Base-by-base conservation (phyloP, 148 eudicot genomes). In the Fagopyrum esculentum region DNA sequence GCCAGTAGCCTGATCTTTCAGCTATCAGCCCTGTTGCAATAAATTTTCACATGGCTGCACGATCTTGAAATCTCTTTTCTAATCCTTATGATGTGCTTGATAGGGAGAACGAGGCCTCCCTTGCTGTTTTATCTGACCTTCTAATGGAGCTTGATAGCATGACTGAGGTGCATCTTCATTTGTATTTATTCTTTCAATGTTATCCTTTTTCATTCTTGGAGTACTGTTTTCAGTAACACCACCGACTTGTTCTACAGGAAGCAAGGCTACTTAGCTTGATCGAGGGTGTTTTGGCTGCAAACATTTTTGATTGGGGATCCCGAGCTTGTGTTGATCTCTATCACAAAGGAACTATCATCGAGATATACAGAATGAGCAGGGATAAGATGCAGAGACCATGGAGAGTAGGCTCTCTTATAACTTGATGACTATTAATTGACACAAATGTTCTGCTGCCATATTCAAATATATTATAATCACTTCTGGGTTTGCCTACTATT, bases 241-340 rank as follows among this genome's bases (percentile, higher is more conserved):
- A 7, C 46, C 4, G 10, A 4, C 49, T 79, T 75, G 19, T 50
- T 54, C 43, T 84, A 45, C 80, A 95, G 99, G 99, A 92, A 51
- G 81, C 83, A 77, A 89, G 97, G 78, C 75, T 90, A 79, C 92
- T 89, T 79, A 85, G 87, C 44, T 84, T 95, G 80, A 90, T 95
- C 50, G 99, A 95, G 84, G 99, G 99, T 12, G 99, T 95, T 69
- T 92, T 95, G 68, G 99, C 97, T 80, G 99, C 99, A 57, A 95
- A 95, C 85, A 95, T 95, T 50, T 95, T 95, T 84, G 97, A 95
- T 72, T 95, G 99, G 99, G 99, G 99, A 73, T 92, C 99, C 35
- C 97, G 97, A 72, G 99, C 99, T 22, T 95, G 99, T 84, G 99
- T 95, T 78, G 97, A 95, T 74, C 99, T 95, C 78, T 95, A 95